These are phyloP conservation scores for Acrodontium crateriforme DNA, from an alignment of 2,329 filamentous ascomycete genomes.

Conservation along the genomic window DNA sequence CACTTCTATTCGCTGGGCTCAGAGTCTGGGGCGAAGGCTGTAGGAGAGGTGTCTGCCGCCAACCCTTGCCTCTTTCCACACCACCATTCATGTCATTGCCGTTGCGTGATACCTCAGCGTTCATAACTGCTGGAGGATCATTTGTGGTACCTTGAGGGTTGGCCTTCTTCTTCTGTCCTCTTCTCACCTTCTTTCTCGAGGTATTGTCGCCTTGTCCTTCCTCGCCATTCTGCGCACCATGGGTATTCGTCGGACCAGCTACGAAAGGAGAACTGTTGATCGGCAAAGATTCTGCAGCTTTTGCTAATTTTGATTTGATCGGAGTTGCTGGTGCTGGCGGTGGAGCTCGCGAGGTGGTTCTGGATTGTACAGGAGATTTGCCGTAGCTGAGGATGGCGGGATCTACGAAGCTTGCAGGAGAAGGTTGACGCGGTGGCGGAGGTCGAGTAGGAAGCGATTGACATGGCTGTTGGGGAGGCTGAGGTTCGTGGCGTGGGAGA, in stretches of 20 bases:
- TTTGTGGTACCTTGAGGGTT: not conserved
- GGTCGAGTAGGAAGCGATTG: slow-evolving; percentile 1
- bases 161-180: slow-evolving; percentile 30
- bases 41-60: slow-evolving; percentile 53
- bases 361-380: slow-evolving; percentile 19
- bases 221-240: slow-evolving; percentile 9
- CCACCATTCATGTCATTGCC: slow-evolving; percentile 25
- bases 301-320: slow-evolving; percentile 25
- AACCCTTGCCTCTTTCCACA: slow-evolving; percentile 44
- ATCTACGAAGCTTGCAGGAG: slow-evolving; percentile 49
- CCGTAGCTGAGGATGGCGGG: slow-evolving; percentile 66
- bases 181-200: slow-evolving; percentile 32
- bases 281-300: slow-evolving; percentile 22
- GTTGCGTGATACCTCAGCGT: slow-evolving; percentile 22
- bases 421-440: slow-evolving; percentile 13
- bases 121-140: slow-evolving; percentile 18
- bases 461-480: slow-evolving; percentile 1
- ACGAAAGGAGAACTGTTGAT: slow-evolving; percentile 26
- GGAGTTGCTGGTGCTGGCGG: slow-evolving; percentile 27
- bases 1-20: slow-evolving; percentile 10
- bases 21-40: slow-evolving; percentile 43
- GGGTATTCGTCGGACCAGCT: slow-evolving; percentile 9
- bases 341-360: slow-evolving; percentile 9
- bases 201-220: slow-evolving; percentile 16
- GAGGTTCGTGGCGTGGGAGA: not conserved